Base-by-base conservation (phyloP, 495 filamentous ascomycete species). In the Sphaerosporella brunnea region DNA sequence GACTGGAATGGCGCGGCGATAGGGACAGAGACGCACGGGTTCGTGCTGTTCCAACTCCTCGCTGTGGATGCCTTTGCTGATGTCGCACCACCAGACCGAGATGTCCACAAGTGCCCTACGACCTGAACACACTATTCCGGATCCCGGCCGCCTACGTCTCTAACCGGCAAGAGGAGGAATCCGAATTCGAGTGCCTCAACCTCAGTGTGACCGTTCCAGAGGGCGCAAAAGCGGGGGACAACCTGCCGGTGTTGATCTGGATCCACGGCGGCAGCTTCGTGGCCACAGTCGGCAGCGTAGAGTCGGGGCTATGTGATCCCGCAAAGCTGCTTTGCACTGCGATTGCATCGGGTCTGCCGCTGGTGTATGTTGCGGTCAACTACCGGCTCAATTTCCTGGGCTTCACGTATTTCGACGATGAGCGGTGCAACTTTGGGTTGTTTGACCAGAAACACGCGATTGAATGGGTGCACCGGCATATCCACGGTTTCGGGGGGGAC, bases 381-480 rank as follows among this genome's bases (percentile, higher is more conserved):
- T 79, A 80, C 52, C 66, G 75, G 8, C 62, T 81, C 7, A 75
- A 76, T 16, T 68, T 73, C 3, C 78, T 79, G 54, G 78, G 78
- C 9, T 81, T 68, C 63, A 53, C 68, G 1, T 13, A 26, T 20
- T 16, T 49, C 20, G n/a, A 13, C 13, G 47, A 41, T 3, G 30
- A 39, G 1, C 62, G 62, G 9, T 56, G 59, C 21, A 85, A 85
- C 51, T 70, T 69, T 1, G 81, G 74, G 0, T 65, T 86, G 4
- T 62, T 69, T 23, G 81, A 86, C 57, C 80, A 84, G 58, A 66
- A 70, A 4, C 66, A 78, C 35, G 79, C 75, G n/a, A 64, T 84
- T 25, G 62, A 82, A 51, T 86, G 80, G 80, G 69, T 83, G 8
- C 71, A 79, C 48, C 64, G 72, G 45, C 64, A 83, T 53, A 81